phyloP scores from a whole-genome alignment of 2,329 filamentous ascomycete genomes.

The Hypoxylon sp. region DNA sequence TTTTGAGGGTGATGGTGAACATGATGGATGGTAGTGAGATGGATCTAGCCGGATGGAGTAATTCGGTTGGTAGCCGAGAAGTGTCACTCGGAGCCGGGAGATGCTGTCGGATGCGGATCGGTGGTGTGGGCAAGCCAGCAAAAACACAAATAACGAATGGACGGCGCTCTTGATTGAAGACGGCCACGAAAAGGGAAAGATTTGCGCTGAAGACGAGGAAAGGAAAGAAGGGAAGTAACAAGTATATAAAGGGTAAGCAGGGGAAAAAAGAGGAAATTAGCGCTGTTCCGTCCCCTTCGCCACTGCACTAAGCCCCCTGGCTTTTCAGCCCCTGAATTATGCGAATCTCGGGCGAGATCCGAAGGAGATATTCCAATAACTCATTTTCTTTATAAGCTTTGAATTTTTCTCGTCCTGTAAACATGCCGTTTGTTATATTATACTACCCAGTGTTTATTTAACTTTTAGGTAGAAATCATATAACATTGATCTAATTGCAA shows the following conservation, averaged over 20 bases:
- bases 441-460: too few species aligned
- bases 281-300: not conserved
- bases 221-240: constrained; percentile 4
- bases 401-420: too few species aligned
- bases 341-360: not conserved
- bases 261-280: not conserved
- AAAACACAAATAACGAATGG: constrained; percentile 27
- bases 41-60: not conserved
- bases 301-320: not conserved
- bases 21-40: constrained; percentile 7
- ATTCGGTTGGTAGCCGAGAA: not conserved
- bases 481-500: too few species aligned
- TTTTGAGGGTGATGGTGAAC: constrained; percentile 25
- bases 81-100: constrained; percentile 4
- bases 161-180: constrained; percentile 21
- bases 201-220: constrained; percentile 10
- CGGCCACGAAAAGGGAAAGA: constrained; percentile 32
- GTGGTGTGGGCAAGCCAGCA: not conserved
- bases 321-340: not conserved
- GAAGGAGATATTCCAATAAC: too few species aligned
- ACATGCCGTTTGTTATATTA: too few species aligned
- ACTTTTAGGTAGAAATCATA: too few species aligned
- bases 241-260: not conserved
- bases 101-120: constrained; percentile 4
- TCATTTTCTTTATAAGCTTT: too few species aligned